phyloP scores from a whole-genome alignment of 176 grass and related monocot genomes.

The Ensete glaucum region DNA sequence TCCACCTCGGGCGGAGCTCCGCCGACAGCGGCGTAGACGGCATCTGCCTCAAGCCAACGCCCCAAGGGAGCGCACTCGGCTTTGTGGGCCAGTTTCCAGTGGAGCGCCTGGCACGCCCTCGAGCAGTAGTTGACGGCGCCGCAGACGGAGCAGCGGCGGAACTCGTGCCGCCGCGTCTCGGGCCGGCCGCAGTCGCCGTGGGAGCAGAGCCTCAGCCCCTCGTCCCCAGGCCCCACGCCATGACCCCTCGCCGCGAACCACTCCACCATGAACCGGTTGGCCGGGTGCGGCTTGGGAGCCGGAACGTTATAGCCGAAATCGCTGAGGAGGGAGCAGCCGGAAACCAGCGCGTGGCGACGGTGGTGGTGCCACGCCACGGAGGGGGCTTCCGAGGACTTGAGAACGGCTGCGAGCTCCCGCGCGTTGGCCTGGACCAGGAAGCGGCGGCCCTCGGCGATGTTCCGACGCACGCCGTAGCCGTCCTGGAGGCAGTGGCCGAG shows the following conservation, averaged over 20 bases:
- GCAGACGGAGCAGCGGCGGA: constrained; percentile 56
- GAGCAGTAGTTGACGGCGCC: constrained; percentile 50
- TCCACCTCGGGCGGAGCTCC: constrained; percentile 3
- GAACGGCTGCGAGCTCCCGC: constrained; percentile 20
- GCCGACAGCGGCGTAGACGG: constrained; percentile 2
- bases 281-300: constrained; percentile 14
- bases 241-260: constrained; percentile 25
- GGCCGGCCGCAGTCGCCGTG: constrained; percentile 30
- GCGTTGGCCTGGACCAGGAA: constrained; percentile 51
- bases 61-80: constrained; percentile 18
- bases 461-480: constrained; percentile 45
- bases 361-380: too few relatives aligned
- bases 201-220: constrained; percentile 34
- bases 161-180: constrained; percentile 53
- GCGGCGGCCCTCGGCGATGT: constrained; percentile 23
- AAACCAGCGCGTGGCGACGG: constrained; percentile 2
- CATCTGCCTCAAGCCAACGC: constrained; percentile 1
- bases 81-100: constrained; percentile 53
- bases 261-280: constrained; percentile 52
- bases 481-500: constrained; percentile 70
- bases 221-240: too few relatives aligned
- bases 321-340: constrained; percentile 11
- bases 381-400: background rate
- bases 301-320: constrained; percentile 21
- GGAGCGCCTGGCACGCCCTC: constrained; percentile 52